Percentiles rank a stretch among this genome's conserved stretches.
phyloP scores from a whole-genome alignment of 1,284 basidiomycete species.

The Papiliotrema terrestris region DNA sequence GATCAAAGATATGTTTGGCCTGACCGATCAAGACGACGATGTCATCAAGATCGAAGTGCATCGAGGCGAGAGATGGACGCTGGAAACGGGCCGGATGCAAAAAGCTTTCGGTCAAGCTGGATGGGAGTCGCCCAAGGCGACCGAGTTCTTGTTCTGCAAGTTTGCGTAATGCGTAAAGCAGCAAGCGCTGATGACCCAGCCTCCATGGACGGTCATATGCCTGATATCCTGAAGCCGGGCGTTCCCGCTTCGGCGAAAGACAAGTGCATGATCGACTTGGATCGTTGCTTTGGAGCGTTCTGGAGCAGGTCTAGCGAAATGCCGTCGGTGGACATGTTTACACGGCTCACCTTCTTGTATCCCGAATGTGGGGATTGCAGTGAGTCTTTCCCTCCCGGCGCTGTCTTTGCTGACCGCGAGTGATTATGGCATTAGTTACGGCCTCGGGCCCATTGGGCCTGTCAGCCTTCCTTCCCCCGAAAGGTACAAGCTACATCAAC shows the following conservation, averaged over 20 bases:
- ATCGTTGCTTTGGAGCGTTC: slow-evolving; percentile 45
- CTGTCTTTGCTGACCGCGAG: slow-evolving; percentile 24
- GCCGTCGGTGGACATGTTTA: slow-evolving; percentile 51
- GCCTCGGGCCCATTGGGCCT: slow-evolving; percentile 52
- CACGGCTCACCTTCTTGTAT: slow-evolving; percentile 52
- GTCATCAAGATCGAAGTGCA: slow-evolving; percentile 40
- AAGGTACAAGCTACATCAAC: slow-evolving; percentile 21
- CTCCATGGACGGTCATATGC: slow-evolving; percentile 24
- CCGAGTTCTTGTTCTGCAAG: slow-evolving; percentile 38
- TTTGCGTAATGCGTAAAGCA: not conserved
- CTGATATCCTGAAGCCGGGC: not conserved
- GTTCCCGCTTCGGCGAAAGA: slow-evolving; percentile 10
- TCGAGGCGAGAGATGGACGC: slow-evolving; percentile 36
- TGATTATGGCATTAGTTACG: slow-evolving; percentile 53
- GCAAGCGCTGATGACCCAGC: slow-evolving; percentile 10
- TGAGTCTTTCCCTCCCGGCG: slow-evolving; percentile 31
- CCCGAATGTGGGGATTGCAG: slow-evolving; percentile 55
- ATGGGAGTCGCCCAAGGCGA: slow-evolving; percentile 36
- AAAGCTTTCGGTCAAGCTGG: slow-evolving; percentile 30
- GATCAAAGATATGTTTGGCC: slow-evolving; percentile 32
- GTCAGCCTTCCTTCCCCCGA: slow-evolving; percentile 52
- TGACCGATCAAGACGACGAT: slow-evolving; percentile 24
- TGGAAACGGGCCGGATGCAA: slow-evolving; percentile 28
- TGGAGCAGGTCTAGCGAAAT: slow-evolving; percentile 33
- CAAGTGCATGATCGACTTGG: slow-evolving; percentile 38